Base-by-base conservation (phyloP, 1,284 basidiomycete species). In the Sporisorium graminicola region DNA sequence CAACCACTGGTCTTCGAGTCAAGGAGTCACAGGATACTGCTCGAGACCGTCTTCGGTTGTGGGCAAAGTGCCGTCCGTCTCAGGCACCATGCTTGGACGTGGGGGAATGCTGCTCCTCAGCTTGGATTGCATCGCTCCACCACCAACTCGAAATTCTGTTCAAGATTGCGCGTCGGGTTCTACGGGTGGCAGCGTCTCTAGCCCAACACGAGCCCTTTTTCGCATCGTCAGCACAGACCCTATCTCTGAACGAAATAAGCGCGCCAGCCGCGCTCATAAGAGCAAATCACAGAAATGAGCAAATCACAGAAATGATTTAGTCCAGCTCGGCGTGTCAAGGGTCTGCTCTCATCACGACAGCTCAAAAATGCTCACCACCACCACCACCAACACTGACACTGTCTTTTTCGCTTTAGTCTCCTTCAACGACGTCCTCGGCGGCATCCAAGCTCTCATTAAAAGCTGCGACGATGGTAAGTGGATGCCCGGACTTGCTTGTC, bases 111-210 rank as follows among this genome's bases (percentile, higher is more conserved):
- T 13, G 35, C 12, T 31, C 5, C 29, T 31, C 29, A 31, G 10
- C 29, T 31, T 31, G 29, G 10, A 31, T 10, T 31, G 29, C 33
- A 35, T 35, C 37, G 37, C 37, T 40, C 37, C 35, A 14, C 35
- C 35, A n/a, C n/a, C 37, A 40, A 40, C 37, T 40, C 37, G n/a
- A n/a, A 43, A 43, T 43, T 20, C 37, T 12, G 3, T 18, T 40
- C 37, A 4, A 26, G 43, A 8, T 58, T 65, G 73, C 64, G 52
- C 62, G 43, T 57, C 64, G 73, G 73, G 73, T 64, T 50, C 73
- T 44, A 75, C 60, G 73, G 73, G 73, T 60, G 57, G 73, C 53
- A 75, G 73, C 50, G 26, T 44, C 49, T 53, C 73, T 75, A 50
- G 72, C 66, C 66, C 66, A 59, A 66, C n/a, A 43, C 22, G 12